Percentiles rank a stretch among this genome's conserved stretches.
Evolutionary conservation across 2,329 filamentous ascomycete genomes (phyloP).

Genomic region (Scedosporium apiospermum): DNA sequence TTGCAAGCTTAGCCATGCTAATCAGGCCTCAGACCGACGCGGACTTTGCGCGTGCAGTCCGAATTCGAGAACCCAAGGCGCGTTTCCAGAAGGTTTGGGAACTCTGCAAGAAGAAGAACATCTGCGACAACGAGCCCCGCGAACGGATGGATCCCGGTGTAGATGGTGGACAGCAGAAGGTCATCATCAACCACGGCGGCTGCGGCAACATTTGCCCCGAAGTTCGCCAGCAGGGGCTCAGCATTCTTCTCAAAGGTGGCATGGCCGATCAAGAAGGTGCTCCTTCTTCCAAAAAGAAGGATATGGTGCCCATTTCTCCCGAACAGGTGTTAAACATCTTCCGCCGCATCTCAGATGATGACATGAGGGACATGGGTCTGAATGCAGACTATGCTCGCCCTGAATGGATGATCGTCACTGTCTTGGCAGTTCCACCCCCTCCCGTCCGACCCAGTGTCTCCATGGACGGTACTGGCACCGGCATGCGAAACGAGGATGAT

Average conservation of each 20-base stretch:
- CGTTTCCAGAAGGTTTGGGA: constrained; percentile 91
- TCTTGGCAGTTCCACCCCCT: constrained; percentile 88
- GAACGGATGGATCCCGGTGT: constrained; percentile 59
- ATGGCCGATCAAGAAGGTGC: constrained; percentile 53
- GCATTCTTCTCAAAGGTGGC: constrained; percentile 45
- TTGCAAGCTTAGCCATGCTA: constrained; percentile 39
- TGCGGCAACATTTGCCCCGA: constrained; percentile 88
- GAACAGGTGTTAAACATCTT: constrained; percentile 81
- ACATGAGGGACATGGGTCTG: constrained; percentile 78
- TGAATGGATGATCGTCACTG: constrained; percentile 96
- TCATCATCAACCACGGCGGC: constrained; percentile 62
- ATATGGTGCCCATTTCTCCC: constrained; percentile 75
- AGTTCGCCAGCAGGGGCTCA: constrained; percentile 78
- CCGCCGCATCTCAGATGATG: constrained; percentile 70
- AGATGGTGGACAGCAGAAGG: constrained; percentile 28
- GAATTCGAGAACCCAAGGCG: constrained; percentile 82
- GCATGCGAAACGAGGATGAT: constrained; percentile 94
- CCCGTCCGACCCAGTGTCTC: constrained; percentile 95
- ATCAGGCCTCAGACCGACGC: constrained; percentile 61
- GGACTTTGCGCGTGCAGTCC: constrained; percentile 73
- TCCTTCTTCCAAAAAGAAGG: constrained; percentile 49
- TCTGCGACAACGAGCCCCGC: constrained; percentile 72
- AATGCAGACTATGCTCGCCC: constrained; percentile 92
- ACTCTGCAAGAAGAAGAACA: constrained; percentile 78
- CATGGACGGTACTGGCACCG: constrained; percentile 87